A percentile compares a stretch with the other conserved stretches of the same genome.
Conservation (phyloP, 2,329 filamentous ascomycete species). For the Microthyrium microscopicum region DNA sequence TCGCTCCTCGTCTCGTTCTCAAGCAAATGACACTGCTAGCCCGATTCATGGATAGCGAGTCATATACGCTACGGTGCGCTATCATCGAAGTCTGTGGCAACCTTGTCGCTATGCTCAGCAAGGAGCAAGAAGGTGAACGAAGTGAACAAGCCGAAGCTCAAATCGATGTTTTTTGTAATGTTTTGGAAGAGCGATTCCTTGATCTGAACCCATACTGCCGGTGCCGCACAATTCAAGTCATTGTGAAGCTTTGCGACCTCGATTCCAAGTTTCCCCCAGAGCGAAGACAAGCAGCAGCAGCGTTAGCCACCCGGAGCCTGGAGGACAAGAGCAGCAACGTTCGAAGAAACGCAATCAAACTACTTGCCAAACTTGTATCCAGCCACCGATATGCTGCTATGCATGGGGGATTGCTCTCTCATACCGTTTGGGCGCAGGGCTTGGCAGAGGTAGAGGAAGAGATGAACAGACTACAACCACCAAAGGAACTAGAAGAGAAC, state of each 20-base stretch:
- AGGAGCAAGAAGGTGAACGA: conserved; percentile 59
- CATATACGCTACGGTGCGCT: conserved; percentile 82
- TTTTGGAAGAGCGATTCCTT: conserved; percentile 86
- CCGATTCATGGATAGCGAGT: conserved; percentile 93
- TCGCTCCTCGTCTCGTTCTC: conserved; percentile 80
- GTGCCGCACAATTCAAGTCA: conserved; percentile 83
- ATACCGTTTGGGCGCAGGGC: conserved; percentile 70
- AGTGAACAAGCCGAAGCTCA: conserved; percentile 89
- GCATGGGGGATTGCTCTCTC: conserved; percentile 72
- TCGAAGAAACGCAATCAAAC: conserved; percentile 82
- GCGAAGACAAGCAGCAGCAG: conserved; percentile 69
- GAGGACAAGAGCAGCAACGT: conserved; percentile 99
- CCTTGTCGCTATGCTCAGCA: conserved; percentile 77
- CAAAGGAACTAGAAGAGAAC: conserved; percentile 55
- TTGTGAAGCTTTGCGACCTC: conserved; percentile 79
- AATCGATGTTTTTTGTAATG: conserved; percentile 92
- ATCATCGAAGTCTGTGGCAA: conserved; percentile 96
- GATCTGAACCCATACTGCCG: conserved; percentile 95
- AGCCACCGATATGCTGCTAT: conserved; percentile 89
- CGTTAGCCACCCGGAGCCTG: conserved; percentile 73
- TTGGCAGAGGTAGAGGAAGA: conserved; percentile 72
- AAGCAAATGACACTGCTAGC: conserved; percentile 94
- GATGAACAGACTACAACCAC: conserved; percentile 64
- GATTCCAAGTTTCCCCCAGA: conserved; percentile 93
- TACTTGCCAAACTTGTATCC: conserved; percentile 73